Evolutionary conservation across 495 filamentous ascomycete genomes (phyloP).

Genomic region (Neurospora pannonica): DNA sequence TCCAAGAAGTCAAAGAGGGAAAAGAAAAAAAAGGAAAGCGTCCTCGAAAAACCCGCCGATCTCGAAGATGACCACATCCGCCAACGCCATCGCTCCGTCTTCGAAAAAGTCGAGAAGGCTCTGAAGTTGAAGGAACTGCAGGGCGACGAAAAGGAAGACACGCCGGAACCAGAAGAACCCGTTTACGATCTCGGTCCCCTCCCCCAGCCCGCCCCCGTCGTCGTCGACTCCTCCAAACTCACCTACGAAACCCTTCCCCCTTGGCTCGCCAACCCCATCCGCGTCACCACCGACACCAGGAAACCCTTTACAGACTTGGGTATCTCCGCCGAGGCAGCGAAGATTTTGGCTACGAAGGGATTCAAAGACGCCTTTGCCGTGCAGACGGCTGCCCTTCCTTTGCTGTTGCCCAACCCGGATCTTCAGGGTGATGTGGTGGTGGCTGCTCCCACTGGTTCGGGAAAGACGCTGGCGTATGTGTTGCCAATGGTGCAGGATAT

Average conservation of each 20-base stretch:
- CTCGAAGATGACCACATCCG: conserved; percentile 17
- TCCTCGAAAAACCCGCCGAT: conserved; percentile 1
- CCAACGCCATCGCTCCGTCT: conserved; percentile 31
- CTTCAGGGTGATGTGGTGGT: conserved; percentile 70
- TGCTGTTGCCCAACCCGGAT: conserved; percentile 52
- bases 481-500: conserved; percentile 77
- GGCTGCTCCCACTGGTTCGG: conserved; percentile 84
- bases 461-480: conserved; percentile 85
- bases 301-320: conserved; percentile 55
- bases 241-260: conserved; percentile 48
- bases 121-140: conserved; percentile 18
- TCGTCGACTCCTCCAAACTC: conserved; percentile 40
- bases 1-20: conserved; percentile 23
- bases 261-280: conserved; percentile 70
- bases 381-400: conserved; percentile 69
- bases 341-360: conserved; percentile 53
- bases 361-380: conserved; percentile 75
- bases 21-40: conserved; percentile 22
- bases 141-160: conserved; percentile 14
- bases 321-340: conserved; percentile 25
- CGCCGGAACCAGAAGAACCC: conserved; percentile 28
- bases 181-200: conserved; percentile 63
- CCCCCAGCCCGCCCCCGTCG: conserved; percentile 60
- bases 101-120: conserved; percentile 41
- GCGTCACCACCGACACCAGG: conserved; percentile 47